Evolutionary conservation across 176 grass and related monocot genomes (phyloP), one percentile per base, ranked within the genome.

Genomic region (Carex littledalei): DNA sequence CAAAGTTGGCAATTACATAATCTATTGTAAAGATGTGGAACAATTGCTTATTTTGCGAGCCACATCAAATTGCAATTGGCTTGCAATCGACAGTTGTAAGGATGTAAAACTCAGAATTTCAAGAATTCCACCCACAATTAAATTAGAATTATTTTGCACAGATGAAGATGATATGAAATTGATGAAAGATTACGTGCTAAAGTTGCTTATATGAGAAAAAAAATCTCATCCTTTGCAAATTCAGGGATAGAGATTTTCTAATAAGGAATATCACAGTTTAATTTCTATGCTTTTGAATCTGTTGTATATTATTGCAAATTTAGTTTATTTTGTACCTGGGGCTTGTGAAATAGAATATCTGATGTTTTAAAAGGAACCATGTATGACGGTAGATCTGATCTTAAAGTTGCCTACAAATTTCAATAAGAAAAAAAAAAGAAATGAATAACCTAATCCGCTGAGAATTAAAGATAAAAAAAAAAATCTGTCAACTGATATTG

Each of bases 361-460:
- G 76, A n/a, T 53, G 88, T 91, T 81, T 85, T 85, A 60, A 99
- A 92, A 73, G 93, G 96, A 91, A 95, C 96, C 96, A 95, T 99
- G 69, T 94, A 99, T 8, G 75, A 52, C 17, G 96, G 93, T 80
- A 95, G 88, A 86, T 99, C 96, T 78, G 88, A 95, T 74, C 91
- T 90, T 78, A 92, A 67, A 60, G 90, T 95, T 81, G 88, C 96
- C 93, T 99, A 78, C 65, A 20, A 85, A 62, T 20, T 26, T 4
- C 34, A 85, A 84, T 82, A 62, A 86, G 17, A 47, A 83, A 69
- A 47, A 83, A 69, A 47, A 66, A 80, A 86, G 85, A 14, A 84
- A 45, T 53, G 32, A 18, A 45, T 16, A 81, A 37, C 29, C 20
- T 54, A 81, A 16, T 73, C 57, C 52, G 50, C 22, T 66, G 45